These are phyloP conservation scores for Neurospora sp. DNA, from an alignment of 495 filamentous ascomycete genomes.

Conservation along the genomic window DNA sequence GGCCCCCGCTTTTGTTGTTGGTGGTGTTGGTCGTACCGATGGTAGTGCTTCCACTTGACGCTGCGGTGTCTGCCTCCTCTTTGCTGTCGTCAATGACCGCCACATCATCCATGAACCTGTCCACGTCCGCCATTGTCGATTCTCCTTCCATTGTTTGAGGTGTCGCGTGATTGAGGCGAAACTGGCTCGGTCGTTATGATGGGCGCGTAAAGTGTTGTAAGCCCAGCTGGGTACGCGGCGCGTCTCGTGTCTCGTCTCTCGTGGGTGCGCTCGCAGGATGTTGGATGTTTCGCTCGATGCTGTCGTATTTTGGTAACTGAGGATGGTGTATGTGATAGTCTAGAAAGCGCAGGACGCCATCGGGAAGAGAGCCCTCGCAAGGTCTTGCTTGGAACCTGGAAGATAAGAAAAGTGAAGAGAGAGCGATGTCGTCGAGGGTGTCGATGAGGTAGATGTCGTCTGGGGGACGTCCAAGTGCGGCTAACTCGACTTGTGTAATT, in stretches of 20 bases:
- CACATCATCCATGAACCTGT: slow-evolving; percentile 8
- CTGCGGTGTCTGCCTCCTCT: not conserved
- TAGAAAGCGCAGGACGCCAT: not conserved
- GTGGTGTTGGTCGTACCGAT: slow-evolving; percentile 7
- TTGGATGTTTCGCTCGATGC: not conserved
- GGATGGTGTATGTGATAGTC: not conserved
- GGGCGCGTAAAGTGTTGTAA: not conserved
- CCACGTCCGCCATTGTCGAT: slow-evolving; percentile 19
- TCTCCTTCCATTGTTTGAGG: not conserved
- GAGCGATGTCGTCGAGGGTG: not conserved
- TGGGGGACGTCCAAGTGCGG: not conserved
- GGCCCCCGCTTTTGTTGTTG: not conserved
- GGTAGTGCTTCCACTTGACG: not conserved
- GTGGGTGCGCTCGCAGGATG: not conserved
- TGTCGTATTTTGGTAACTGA: not conserved
- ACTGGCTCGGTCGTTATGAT: not conserved
- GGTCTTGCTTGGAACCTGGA: not conserved
- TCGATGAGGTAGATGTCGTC: not conserved
- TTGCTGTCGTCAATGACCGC: slow-evolving; percentile 8
- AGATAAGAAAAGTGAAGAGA: not conserved
- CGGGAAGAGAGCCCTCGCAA: not conserved
- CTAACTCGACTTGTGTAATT: not conserved
- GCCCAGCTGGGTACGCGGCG: not conserved
- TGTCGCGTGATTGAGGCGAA: not conserved
- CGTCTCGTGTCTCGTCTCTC: not conserved